Conservation (phyloP, 768 basidiomycete species). For the Pisolithus sp. region DNA sequence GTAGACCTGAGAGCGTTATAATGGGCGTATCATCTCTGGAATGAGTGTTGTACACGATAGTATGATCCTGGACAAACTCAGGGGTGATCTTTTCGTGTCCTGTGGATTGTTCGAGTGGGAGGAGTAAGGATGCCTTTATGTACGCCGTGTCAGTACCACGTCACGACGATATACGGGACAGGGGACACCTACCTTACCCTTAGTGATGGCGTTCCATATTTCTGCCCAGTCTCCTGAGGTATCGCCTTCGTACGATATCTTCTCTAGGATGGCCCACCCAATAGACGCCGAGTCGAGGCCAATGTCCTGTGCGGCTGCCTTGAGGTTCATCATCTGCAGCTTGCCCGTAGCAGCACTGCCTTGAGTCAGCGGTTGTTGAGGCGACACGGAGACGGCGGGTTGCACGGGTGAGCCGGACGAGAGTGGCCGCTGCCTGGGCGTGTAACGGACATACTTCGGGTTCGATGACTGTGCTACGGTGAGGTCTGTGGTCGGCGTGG, state of each 20-base stretch:
- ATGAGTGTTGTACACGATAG: slow-evolving; percentile 57
- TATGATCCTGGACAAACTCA: slow-evolving; percentile 80
- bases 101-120: slow-evolving; percentile 60
- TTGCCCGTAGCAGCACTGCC: slow-evolving; percentile 56
- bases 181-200: slow-evolving; percentile 54
- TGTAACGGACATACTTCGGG: slow-evolving; percentile 69
- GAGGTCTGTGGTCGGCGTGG: slow-evolving; percentile 27
- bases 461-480: slow-evolving; percentile 6
- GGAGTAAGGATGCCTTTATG: slow-evolving; percentile 68
- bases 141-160: not conserved
- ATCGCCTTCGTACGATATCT: slow-evolving; percentile 47
- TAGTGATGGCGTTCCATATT: slow-evolving; percentile 56
- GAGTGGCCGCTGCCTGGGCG: slow-evolving; percentile 59
- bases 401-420: slow-evolving; percentile 40
- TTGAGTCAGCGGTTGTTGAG: slow-evolving; percentile 40
- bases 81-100: slow-evolving; percentile 53
- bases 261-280: slow-evolving; percentile 77
- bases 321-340: slow-evolving; percentile 67
- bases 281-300: slow-evolving; percentile 58
- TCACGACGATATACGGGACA: not conserved
- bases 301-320: slow-evolving; percentile 61
- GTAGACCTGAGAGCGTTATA: slow-evolving; percentile 77
- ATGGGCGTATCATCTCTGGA: slow-evolving; percentile 43
- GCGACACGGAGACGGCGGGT: slow-evolving; percentile 30
- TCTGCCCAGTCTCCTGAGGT: slow-evolving; percentile 60